Evolutionary conservation across 2,329 filamentous ascomycete species (phyloP).

Genomic region (Aspergillus pseudotamarii): DNA sequence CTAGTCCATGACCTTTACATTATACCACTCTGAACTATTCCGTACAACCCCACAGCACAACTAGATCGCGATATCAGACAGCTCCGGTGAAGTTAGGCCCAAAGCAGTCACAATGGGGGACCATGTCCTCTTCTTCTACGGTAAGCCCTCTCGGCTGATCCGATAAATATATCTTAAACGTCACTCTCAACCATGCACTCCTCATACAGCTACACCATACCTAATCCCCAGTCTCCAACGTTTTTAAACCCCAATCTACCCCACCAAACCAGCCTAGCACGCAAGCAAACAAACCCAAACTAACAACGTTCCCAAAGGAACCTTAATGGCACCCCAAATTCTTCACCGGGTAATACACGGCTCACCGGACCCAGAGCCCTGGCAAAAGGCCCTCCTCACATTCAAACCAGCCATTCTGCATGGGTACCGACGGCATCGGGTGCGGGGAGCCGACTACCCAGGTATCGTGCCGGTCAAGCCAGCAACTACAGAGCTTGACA

Average conservation of each 20-base stretch:
- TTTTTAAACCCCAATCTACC: constrained; percentile 1
- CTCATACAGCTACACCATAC: not conserved
- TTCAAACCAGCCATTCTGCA: constrained; percentile 76
- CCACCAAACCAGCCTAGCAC: constrained; percentile 3
- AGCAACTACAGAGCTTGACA: not conserved
- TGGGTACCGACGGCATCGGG: constrained; percentile 70
- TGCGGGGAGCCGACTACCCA: constrained; percentile 75
- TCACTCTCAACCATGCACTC: not conserved
- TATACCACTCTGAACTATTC: no score
- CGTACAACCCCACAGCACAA: not conserved
- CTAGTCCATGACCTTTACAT: not conserved
- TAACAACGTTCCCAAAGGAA: constrained; percentile 41
- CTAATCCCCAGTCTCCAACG: not conserved
- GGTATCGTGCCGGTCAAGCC: constrained; percentile 60
- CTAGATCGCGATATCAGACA: not conserved
- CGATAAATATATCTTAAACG: not conserved
- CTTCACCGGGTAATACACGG: constrained; percentile 84
- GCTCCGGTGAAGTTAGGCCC: not conserved
- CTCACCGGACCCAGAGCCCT: constrained; percentile 52
- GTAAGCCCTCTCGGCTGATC: constrained; percentile 34
- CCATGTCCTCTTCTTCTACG: constrained; percentile 67
- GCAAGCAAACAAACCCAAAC: constrained; percentile 5
- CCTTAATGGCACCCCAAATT: constrained; percentile 81
- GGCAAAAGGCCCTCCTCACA: constrained; percentile 58
- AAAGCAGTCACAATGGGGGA: constrained; percentile 44